Evolutionary conservation across 2,329 filamentous ascomycete genomes (phyloP).

Genomic region (Cladosporium sp.): DNA sequence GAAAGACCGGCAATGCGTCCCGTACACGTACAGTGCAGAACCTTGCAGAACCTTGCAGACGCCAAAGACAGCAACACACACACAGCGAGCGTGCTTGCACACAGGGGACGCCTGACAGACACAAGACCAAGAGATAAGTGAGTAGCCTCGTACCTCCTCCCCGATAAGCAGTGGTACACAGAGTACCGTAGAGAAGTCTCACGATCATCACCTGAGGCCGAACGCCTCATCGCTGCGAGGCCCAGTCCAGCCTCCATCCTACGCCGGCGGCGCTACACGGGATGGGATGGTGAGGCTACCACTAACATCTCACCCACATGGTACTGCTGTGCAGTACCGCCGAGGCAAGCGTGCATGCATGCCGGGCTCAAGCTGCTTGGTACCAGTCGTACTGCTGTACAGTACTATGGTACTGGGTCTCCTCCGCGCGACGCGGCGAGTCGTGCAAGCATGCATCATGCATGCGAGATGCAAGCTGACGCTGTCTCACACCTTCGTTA

Average conservation of each 20-base stretch:
- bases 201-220: conserved; percentile 10
- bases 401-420: conserved; percentile 3
- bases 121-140: background rate
- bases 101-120: conserved; percentile 3
- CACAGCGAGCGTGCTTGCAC: background rate
- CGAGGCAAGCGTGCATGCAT: background rate
- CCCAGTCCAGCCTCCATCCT: background rate
- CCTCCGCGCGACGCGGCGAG: background rate
- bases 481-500: conserved; percentile 9
- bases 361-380: background rate
- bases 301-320: background rate
- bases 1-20: background rate
- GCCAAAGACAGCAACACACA: background rate
- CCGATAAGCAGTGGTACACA: background rate
- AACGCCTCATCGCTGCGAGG: background rate
- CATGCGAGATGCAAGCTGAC: conserved; percentile 5
- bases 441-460: background rate
- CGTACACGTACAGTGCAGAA: background rate
- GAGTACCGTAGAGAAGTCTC: background rate
- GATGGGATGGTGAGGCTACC: background rate
- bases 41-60: background rate
- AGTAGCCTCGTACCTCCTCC: background rate
- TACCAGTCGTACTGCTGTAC: background rate
- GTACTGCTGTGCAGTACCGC: too few relatives aligned
- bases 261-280: background rate